A percentile compares a stretch with the other conserved stretches of the same genome.
These are phyloP conservation scores for Trypanosoma melophagium DNA, from an alignment of 208 protist genomes.

Conservation along the genomic window DNA sequence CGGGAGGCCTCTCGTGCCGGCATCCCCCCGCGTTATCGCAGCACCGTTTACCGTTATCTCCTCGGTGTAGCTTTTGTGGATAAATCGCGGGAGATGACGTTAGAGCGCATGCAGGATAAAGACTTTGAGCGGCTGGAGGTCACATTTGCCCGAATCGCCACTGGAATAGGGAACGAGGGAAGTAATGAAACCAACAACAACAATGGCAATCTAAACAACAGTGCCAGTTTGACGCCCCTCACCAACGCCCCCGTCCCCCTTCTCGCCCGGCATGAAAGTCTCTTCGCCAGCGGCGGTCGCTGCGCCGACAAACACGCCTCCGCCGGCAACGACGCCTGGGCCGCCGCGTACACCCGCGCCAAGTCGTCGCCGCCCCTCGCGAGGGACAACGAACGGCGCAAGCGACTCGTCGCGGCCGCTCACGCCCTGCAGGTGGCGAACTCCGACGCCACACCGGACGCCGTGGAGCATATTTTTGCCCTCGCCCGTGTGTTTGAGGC, in stretches of 20 bases:
- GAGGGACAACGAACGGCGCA: conserved; percentile 30
- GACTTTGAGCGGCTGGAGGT: conserved; percentile 60
- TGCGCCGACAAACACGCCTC: conserved; percentile 11
- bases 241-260: conserved; percentile 9
- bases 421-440: conserved; percentile 59
- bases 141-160: conserved; percentile 35
- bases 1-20: conserved; percentile 77
- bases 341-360: not conserved
- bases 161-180: conserved; percentile 21
- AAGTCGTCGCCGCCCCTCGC: conserved; percentile 29
- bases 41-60: conserved; percentile 82
- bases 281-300: conserved; percentile 22
- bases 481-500: conserved; percentile 60
- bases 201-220: conserved; percentile 3
- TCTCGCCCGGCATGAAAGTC: conserved; percentile 18
- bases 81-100: conserved; percentile 83
- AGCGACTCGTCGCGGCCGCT: conserved; percentile 49
- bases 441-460: conserved; percentile 51
- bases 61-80: conserved; percentile 73
- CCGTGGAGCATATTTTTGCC: conserved; percentile 48
- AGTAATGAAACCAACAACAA: not conserved
- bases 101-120: conserved; percentile 81
- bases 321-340: conserved; percentile 26
- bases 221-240: not conserved
- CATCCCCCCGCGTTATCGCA: conserved; percentile 61